A percentile compares a stretch with the other conserved stretches of the same genome.
Conservation (phyloP, 768 basidiomycete genomes). For the Lactarius psammicola region DNA sequence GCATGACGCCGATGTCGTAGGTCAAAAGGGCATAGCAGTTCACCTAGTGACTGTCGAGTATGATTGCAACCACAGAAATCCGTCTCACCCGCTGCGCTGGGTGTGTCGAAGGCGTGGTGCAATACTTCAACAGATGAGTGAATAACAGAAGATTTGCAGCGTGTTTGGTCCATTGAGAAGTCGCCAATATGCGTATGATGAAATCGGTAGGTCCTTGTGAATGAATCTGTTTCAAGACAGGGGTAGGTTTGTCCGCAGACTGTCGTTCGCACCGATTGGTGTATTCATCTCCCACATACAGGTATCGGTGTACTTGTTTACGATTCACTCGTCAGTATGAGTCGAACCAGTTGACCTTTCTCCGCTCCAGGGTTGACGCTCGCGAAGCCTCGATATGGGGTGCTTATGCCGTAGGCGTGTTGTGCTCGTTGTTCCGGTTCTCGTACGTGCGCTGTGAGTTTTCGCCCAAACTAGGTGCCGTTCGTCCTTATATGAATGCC, state of each 20-base stretch:
- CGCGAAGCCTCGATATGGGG: conserved; percentile 68
- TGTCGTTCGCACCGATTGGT: conserved; percentile 15
- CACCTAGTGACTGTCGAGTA: background rate
- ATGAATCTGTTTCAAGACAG: conserved; percentile 67
- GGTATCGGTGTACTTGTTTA: conserved; percentile 77
- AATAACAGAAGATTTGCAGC: background rate
- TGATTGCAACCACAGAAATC: conserved; percentile 58
- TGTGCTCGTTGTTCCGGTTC: conserved; percentile 73
- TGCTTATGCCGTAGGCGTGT: conserved; percentile 72
- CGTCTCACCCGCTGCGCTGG: conserved; percentile 76
- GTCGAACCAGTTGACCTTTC: conserved; percentile 32
- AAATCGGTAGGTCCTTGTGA: conserved; percentile 55
- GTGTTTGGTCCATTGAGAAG: conserved; percentile 1
- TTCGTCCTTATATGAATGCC: conserved; percentile 13
- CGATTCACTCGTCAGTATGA: conserved; percentile 74
- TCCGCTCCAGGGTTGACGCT: conserved; percentile 7
- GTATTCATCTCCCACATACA: conserved; percentile 20
- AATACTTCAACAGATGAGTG: conserved; percentile 73
- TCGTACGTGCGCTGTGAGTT: conserved; percentile 68
- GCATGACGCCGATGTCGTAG: conserved; percentile 62
- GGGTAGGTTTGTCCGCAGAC: conserved; percentile 37
- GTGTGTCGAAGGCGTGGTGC: conserved; percentile 63
- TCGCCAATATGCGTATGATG: conserved; percentile 73
- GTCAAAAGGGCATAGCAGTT: conserved; percentile 31
- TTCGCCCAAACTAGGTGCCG: background rate